Base-by-base conservation (phyloP, 2,329 filamentous ascomycete species). In the Xylariaceae sp. region DNA sequence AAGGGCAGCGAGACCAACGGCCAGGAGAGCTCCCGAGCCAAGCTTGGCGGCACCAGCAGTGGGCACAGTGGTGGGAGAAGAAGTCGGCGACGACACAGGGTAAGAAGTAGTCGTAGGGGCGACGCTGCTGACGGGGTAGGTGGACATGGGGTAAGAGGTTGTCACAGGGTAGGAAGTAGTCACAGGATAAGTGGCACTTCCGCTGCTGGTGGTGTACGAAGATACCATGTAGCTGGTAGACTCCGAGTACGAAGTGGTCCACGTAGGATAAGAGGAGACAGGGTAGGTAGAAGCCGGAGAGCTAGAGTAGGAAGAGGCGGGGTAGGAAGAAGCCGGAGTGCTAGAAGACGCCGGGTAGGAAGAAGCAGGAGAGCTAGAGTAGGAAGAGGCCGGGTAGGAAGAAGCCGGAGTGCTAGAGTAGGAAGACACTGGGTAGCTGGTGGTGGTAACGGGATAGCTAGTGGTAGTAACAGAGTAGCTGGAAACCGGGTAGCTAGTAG, bases 361-460 rank as follows among this genome's bases (percentile, higher is more conserved):
- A 8, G 25, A 14, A 14, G 8, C 8, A 29, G 14, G 8, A 29
- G 25, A 29, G 25, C 25, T 38, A 44, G 33, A 32, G 10, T 29
- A 19, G 11, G 25, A 8, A 8, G 22, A 20, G 22, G 43, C 12
- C n/a, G n/a, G 22, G 8, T 12, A 21, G 27, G 17, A 19, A 39
- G 42, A 17, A 23, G 21, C 25, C 20, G 33, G 48, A 37, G 27
- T 33, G 14, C 34, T 45, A 37, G 29, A 22, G 22, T 12, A 6
- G 22, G 22, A 37, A 63, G 65, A 56, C 62, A 72, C 69, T 14
- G 72, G 70, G 53, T 72, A 75, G 20, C 59, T 66, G 68, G 35
- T 68, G 69, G 29, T 67, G 65, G 54, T 66, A 71, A 45, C 62
- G 58, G 10, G 64, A 65, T 39, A 64, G 25, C 25, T 29, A 60